Conservation (phyloP, 495 filamentous ascomycete genomes). For the Poronia punctata region DNA sequence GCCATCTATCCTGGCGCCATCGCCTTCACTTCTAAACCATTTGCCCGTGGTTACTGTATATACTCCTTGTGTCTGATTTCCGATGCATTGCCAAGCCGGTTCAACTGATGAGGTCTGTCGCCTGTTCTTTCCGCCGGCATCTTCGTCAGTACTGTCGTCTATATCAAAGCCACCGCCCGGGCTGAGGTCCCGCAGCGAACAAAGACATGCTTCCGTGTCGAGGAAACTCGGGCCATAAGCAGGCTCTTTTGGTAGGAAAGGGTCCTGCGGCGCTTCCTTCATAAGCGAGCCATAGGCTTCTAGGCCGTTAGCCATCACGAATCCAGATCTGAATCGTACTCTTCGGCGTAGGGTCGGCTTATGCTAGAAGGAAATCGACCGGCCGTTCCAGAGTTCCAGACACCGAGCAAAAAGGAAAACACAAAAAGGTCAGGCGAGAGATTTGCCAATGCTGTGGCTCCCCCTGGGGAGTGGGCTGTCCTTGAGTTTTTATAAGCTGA, state of each 20-base stretch:
- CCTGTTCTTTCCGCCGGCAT: background rate
- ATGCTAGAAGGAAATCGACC: too few species aligned
- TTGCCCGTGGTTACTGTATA: conserved; percentile 27
- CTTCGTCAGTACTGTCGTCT: background rate
- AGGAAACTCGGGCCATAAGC: conserved; percentile 29
- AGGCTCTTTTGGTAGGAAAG: conserved; percentile 22
- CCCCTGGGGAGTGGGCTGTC: too few species aligned
- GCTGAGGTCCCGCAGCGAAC: conserved; percentile 20
- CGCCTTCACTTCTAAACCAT: conserved; percentile 29
- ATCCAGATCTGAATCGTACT: too few species aligned
- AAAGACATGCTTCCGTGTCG: conserved; percentile 33
- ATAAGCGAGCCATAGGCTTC: conserved; percentile 4
- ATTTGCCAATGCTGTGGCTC: too few species aligned
- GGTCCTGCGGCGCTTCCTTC: conserved; percentile 22
- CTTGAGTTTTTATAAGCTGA: too few species aligned
- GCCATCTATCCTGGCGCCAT: conserved; percentile 7
- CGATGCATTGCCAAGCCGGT: conserved; percentile 32
- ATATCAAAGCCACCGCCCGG: background rate
- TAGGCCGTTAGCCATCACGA: conserved; percentile 3
- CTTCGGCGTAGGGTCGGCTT: too few species aligned
- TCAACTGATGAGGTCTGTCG: background rate
- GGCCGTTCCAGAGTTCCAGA: too few species aligned
- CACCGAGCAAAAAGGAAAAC: too few species aligned
- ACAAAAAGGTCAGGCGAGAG: too few species aligned
- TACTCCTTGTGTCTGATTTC: conserved; percentile 25